Percentiles rank a stretch among this genome's conserved stretches.
These are phyloP conservation scores for Leccinum rimulosum DNA, from an alignment of 768 basidiomycete genomes.

Conservation along the genomic window DNA sequence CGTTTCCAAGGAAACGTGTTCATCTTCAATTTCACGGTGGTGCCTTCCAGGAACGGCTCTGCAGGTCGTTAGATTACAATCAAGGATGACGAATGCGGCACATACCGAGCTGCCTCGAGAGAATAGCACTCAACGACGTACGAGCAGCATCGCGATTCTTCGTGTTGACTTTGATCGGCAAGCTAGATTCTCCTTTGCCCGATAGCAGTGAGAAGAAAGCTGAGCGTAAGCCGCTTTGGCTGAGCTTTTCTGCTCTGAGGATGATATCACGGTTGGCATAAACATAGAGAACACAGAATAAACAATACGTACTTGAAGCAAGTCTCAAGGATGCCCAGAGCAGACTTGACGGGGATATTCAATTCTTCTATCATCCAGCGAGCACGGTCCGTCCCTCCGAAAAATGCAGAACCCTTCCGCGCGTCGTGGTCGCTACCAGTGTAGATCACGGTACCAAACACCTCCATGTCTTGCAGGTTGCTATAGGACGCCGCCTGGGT, in stretches of 20 bases:
- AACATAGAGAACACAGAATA: too few species aligned
- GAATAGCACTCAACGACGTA: not conserved
- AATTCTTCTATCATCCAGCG: not conserved
- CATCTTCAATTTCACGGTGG: not conserved
- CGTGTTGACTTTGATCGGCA: not conserved
- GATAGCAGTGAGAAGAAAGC: not conserved
- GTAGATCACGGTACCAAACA: not conserved
- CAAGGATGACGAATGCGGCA: not conserved
- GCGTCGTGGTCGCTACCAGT: not conserved
- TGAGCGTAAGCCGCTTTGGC: not conserved
- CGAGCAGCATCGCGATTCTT: not conserved
- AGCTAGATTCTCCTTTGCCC: not conserved
- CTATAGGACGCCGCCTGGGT: not conserved
- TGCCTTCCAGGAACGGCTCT: not conserved
- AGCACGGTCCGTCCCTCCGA: not conserved
- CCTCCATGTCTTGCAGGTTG: not conserved
- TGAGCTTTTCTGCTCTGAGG: not conserved
- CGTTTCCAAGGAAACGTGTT: not conserved
- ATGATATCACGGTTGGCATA: not conserved
- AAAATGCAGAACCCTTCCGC: not conserved
- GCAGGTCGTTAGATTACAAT: not conserved
- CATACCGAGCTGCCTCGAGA: not conserved
- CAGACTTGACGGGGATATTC: not conserved
- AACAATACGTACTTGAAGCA: not conserved
- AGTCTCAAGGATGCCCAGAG: not conserved